Conservation (phyloP, 805 yeast species). For the Cephaloascus albidus region DNA sequence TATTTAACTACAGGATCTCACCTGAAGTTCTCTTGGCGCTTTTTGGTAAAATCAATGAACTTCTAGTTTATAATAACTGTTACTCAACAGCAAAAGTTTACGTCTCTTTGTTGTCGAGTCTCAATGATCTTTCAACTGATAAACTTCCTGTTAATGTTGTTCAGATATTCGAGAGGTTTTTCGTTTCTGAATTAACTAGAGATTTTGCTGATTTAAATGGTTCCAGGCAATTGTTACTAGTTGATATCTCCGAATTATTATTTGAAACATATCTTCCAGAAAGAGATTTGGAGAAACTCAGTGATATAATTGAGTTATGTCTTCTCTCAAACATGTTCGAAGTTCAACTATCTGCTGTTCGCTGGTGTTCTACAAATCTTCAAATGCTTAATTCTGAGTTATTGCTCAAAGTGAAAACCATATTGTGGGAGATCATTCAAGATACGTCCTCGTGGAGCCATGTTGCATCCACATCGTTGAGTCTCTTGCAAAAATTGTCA, state of each 20-base stretch:
- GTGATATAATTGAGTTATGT: constrained; percentile 19
- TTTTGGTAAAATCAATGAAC: constrained; percentile 1
- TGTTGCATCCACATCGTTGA: constrained; percentile 32
- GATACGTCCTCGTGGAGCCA: constrained; percentile 26
- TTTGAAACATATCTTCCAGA: constrained; percentile 8
- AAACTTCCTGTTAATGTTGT: constrained; percentile 5
- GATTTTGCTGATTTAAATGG: constrained; percentile 28
- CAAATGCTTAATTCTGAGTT: constrained; percentile 1
- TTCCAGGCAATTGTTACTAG: constrained; percentile 36
- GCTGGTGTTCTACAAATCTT: constrained; percentile 11
- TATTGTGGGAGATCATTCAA: constrained; percentile 12
- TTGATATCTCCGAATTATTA: constrained; percentile 18
- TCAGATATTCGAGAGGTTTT: constrained; percentile 20
- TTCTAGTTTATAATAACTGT: constrained; percentile 15
- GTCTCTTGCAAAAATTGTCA: constrained; percentile 15
- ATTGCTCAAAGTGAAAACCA: constrained; percentile 3
- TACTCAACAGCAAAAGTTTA: constrained; percentile 22
- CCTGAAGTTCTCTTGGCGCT: not conserved
- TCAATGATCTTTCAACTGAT: constrained; percentile 2
- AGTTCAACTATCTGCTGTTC: constrained; percentile 32
- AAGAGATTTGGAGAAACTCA: constrained; percentile 9
- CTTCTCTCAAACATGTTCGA: constrained; percentile 31
- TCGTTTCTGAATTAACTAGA: constrained; percentile 16
- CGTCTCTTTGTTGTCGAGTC: constrained; percentile 10
- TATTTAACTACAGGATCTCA: not conserved